These are phyloP conservation scores for Elongisporangium anandrum DNA, from an alignment of 352 stramenopile species.

Conservation along the genomic window DNA sequence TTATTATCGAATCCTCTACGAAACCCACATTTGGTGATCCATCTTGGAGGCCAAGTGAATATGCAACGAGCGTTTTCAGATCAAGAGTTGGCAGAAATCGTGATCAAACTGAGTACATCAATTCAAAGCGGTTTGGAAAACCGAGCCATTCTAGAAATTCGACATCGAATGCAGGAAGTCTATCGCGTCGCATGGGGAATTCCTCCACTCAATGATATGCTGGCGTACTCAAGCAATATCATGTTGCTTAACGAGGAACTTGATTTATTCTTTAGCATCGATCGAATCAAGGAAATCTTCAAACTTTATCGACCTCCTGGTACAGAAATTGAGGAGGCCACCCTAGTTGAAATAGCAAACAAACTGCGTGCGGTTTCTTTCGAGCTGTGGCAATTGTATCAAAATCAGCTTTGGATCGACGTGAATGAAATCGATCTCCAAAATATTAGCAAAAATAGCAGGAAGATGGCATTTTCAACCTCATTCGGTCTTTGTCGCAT, in stretches of 20 bases:
- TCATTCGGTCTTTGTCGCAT: conserved; percentile 52
- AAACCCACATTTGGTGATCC: conserved; percentile 42
- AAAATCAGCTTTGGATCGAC: conserved; percentile 73
- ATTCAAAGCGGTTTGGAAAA: conserved; percentile 9
- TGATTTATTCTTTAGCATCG: conserved; percentile 57
- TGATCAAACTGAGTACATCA: conserved; percentile 15
- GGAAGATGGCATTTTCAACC: conserved; percentile 38
- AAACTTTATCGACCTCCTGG: not conserved
- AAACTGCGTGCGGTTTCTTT: conserved; percentile 38
- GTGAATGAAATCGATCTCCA: conserved; percentile 58
- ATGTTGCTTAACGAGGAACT: conserved; percentile 61
- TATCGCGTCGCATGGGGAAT: conserved; percentile 61
- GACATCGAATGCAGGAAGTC: conserved; percentile 61
- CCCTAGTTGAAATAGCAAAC: conserved; percentile 18
- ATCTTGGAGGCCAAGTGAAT: conserved; percentile 61
- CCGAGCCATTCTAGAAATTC: conserved; percentile 19
- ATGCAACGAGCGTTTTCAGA: conserved; percentile 38
- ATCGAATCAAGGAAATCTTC: conserved; percentile 8
- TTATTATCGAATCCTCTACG: conserved; percentile 50
- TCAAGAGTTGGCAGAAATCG: conserved; percentile 27
- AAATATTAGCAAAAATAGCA: conserved; percentile 40
- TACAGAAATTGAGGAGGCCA: conserved; percentile 2
- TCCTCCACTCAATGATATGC: conserved; percentile 36
- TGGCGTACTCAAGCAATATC: conserved; percentile 50
- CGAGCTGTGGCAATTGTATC: conserved; percentile 72